Percentiles rank a stretch among this genome's conserved stretches.
These are phyloP conservation scores for Parathielavia hyrcaniae DNA, from an alignment of 495 filamentous ascomycete species.

Conservation along the genomic window DNA sequence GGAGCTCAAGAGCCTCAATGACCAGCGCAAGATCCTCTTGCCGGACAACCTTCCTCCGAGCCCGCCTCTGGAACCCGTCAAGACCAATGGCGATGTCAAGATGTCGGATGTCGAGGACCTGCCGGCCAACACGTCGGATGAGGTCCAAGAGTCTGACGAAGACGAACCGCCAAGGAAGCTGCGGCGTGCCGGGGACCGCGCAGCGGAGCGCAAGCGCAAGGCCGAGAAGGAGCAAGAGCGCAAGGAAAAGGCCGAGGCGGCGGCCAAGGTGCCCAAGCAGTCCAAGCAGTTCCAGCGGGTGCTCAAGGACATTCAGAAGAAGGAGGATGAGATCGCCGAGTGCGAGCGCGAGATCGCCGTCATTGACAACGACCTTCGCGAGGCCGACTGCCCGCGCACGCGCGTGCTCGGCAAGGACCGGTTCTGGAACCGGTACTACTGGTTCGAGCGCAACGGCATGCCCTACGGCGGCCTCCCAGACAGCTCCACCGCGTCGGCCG, in stretches of 20 bases:
- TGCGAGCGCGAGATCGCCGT: constrained; percentile 77
- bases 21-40: constrained; percentile 78
- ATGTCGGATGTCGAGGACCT: constrained; percentile 57
- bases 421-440: constrained; percentile 98
- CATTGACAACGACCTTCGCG: constrained; percentile 84
- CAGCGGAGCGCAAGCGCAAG: constrained; percentile 74
- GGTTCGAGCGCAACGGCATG: constrained; percentile 99
- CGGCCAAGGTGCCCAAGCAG: constrained; percentile 78
- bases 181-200: constrained; percentile 70
- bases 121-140: constrained; percentile 43
- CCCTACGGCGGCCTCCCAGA: constrained; percentile 81
- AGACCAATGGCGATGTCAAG: constrained; percentile 53
- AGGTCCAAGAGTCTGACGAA: constrained; percentile 54
- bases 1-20: constrained; percentile 73
- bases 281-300: constrained; percentile 78
- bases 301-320: constrained; percentile 77
- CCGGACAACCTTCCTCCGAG: constrained; percentile 69
- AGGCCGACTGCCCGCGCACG: constrained; percentile 87
- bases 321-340: constrained; percentile 68
- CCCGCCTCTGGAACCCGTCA: constrained; percentile 48
- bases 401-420: constrained; percentile 84
- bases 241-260: constrained; percentile 71
- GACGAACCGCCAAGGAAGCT: constrained; percentile 61
- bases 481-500: constrained; percentile 79
- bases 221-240: constrained; percentile 75